A percentile compares a stretch with the other conserved stretches of the same genome.
Evolutionary conservation across 352 stramenopile species (phyloP).

Genomic region (Globisporangium barbulae): DNA sequence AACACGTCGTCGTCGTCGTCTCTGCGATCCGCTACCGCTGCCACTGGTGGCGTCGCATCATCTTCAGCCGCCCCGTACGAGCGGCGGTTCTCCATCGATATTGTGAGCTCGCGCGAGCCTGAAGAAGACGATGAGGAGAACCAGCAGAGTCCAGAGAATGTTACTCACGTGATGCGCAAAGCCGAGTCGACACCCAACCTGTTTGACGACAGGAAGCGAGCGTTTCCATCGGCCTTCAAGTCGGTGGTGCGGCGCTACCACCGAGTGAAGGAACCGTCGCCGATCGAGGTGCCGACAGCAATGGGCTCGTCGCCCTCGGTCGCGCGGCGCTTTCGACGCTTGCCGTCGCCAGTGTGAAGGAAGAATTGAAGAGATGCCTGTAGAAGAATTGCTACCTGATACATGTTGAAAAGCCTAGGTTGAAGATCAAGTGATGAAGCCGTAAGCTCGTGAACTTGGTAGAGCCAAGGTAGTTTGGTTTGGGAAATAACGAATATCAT

Average conservation of each 20-base stretch:
- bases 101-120: constrained; percentile 8
- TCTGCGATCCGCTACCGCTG: not conserved
- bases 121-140: constrained; percentile 18
- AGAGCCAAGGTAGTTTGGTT: not conserved
- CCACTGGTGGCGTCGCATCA: not conserved
- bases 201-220: constrained; percentile 1
- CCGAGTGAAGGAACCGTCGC: constrained; percentile 8
- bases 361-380: not conserved
- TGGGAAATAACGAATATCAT: constrained; percentile 7
- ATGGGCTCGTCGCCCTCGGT: not conserved
- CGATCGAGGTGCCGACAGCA: not conserved
- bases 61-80: not conserved
- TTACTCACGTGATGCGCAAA: not conserved
- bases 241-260: not conserved
- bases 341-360: constrained; percentile 13
- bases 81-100: constrained; percentile 13
- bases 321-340: constrained; percentile 4
- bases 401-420: not conserved
- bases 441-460: not conserved
- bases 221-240: not conserved
- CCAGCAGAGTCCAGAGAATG: constrained; percentile 3
- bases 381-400: not conserved
- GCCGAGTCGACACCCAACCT: constrained; percentile 10
- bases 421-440: not conserved
- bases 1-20: constrained; percentile 7